Base-by-base conservation (phyloP, 495 filamentous ascomycete genomes). In the Lophiotrema nucula region DNA sequence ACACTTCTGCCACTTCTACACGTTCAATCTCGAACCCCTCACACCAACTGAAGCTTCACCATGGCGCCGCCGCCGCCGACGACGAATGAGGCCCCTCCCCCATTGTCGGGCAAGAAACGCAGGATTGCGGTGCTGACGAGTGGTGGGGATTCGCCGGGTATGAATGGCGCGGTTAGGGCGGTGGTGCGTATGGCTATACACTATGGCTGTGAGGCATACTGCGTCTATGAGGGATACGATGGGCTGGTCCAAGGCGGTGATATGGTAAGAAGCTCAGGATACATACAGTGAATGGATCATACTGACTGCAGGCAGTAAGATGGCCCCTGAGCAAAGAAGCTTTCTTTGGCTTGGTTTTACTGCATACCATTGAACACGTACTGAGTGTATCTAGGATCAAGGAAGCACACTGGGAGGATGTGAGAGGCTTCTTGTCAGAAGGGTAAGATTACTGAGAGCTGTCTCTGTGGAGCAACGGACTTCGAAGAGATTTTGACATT, bases 81-180 rank as follows among this genome's bases (percentile, higher is more conserved):
- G 2, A 19, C 42, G 15, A n/a, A n/a, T n/a, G n/a, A n/a, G n/a
- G 15, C 33, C 22, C 58, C 58, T 16, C 13, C 51, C 37, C 51
- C 58, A 13, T 47, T 62, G 13, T 1, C 26, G 43, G 63, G 59
- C 33, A 67, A 70, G 60, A 86, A 84, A 69, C 90, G 92, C 76
- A 84, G 86, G 62, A 95, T 99, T 67, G 95, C 83, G 45, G 86
- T 97, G 57, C 89, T 99, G 86, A 99, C 95, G 58, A 93, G 88
- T 58, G 95, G 95, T 61, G 95, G 95, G 65, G 95, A 99, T 78
- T 90, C 92, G 35, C 93, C 95, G 3, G 95, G 95, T 65, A 99
- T 99, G 95, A 97, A 96, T 71, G 90, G 87, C 41, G 89, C 88
- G 21, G 91, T 97, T 10, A 82, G 95, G 41, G 95, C 95, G 37